phyloP scores from a whole-genome alignment of 106 monocot species.

The Platanthera guangdongensis region DNA sequence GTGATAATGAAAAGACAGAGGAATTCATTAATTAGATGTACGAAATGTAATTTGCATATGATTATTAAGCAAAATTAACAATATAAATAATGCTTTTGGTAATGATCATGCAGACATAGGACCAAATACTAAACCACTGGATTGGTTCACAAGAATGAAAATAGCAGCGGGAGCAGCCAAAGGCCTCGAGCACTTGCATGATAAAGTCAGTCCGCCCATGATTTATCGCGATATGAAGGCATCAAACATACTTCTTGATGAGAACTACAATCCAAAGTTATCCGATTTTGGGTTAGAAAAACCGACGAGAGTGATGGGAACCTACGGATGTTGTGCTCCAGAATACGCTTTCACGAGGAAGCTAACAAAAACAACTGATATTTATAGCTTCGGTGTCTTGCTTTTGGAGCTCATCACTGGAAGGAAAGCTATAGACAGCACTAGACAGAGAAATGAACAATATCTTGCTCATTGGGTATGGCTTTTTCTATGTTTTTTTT shows the following conservation, averaged over 20 bases:
- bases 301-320: constrained; percentile 45
- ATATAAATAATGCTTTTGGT: not conserved
- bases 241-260: constrained; percentile 28
- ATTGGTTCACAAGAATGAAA: constrained; percentile 30
- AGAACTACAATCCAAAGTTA: constrained; percentile 17
- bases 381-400: constrained; percentile 59
- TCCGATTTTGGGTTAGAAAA: constrained; percentile 29
- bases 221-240: constrained; percentile 23
- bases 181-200: constrained; percentile 21
- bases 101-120: not conserved
- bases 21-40: not conserved
- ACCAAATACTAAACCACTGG: constrained; percentile 9
- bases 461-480: constrained; percentile 22
- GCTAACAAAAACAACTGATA: constrained; percentile 43
- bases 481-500: not conserved
- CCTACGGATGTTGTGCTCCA: constrained; percentile 55
- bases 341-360: constrained; percentile 28
- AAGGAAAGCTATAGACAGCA: constrained; percentile 12
- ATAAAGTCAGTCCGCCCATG: constrained; percentile 17
- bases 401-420: constrained; percentile 11
- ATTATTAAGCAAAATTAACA: not conserved
- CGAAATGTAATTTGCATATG: not conserved
- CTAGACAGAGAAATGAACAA: constrained; percentile 10
- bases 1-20: too few relatives aligned
- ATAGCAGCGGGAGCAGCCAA: constrained; percentile 29